A percentile compares a stretch with the other conserved stretches of the same genome.
Evolutionary conservation across 2,329 filamentous ascomycete genomes (phyloP).

Genomic region (Monascus ruber): DNA sequence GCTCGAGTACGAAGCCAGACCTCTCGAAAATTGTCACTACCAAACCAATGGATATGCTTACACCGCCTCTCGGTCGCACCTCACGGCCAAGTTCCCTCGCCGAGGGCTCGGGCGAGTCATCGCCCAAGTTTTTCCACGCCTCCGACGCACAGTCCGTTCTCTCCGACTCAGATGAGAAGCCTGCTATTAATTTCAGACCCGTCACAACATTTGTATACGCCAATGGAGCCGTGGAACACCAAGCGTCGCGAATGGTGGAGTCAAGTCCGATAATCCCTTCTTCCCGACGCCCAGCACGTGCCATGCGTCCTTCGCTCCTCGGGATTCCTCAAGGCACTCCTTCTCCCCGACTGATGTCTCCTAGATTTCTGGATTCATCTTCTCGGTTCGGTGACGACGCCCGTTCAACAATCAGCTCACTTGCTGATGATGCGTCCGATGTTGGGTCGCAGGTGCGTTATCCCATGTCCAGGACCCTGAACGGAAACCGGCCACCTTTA

Average conservation of each 20-base stretch:
- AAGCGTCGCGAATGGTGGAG: constrained; percentile 10
- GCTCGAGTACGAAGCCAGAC: constrained; percentile 17
- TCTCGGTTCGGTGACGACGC: constrained; percentile 14
- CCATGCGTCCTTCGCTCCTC: constrained; percentile 13
- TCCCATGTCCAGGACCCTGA: constrained; percentile 10
- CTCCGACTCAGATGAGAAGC: constrained; percentile 20
- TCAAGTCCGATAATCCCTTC: constrained; percentile 6
- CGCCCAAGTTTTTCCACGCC: constrained; percentile 80
- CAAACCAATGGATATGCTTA: constrained; percentile 28
- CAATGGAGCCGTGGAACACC: constrained; percentile 24
- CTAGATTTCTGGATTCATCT: constrained; percentile 15
- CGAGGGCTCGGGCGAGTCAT: constrained; percentile 23
- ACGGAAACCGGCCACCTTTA: constrained; percentile 7
- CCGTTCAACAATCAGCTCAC: constrained; percentile 8
- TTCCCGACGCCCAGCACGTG: constrained; percentile 19
- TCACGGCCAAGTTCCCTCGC: constrained; percentile 24
- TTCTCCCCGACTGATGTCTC: constrained; percentile 21
- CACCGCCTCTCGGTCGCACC: constrained; percentile 11
- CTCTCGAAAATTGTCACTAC: constrained; percentile 21
- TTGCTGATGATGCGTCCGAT: constrained; percentile 12
- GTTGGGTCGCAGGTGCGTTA: constrained; percentile 9
- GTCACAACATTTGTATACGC: constrained; percentile 26
- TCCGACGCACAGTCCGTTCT: constrained; percentile 55
- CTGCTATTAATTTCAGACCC: constrained; percentile 14
- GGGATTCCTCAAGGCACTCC: constrained; percentile 12